A percentile compares a stretch with the other conserved stretches of the same genome.
Evolutionary conservation across 2,329 filamentous ascomycete species (phyloP).

Genomic region (Penicillium sp.): DNA sequence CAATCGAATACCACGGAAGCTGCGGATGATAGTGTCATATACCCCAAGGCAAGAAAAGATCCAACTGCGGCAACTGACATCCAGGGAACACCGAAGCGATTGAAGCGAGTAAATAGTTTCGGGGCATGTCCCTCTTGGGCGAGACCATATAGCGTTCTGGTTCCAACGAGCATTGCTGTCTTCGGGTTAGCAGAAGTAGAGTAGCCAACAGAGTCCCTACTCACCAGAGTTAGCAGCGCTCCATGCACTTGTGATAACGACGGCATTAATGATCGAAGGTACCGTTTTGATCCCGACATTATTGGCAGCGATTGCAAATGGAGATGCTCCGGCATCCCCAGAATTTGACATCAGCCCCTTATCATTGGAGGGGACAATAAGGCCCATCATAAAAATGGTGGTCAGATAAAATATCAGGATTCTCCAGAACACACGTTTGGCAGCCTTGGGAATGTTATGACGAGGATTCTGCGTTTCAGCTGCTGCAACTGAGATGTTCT

Average conservation of each 20-base stretch:
- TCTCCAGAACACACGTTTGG: slow-evolving; percentile 45
- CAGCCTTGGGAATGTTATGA: slow-evolving; percentile 45
- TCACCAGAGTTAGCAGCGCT: slow-evolving; percentile 33
- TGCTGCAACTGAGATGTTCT: slow-evolving; percentile 40
- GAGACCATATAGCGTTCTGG: slow-evolving; percentile 30
- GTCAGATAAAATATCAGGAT: slow-evolving; percentile 47
- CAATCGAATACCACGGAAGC: slow-evolving; percentile 55
- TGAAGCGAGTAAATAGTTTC: slow-evolving; percentile 24
- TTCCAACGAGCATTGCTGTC: slow-evolving; percentile 22
- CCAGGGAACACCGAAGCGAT: slow-evolving; percentile 46
- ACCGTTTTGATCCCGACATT: slow-evolving; percentile 29
- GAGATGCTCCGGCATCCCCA: slow-evolving; percentile 4
- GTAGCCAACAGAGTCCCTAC: background rate
- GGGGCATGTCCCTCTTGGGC: slow-evolving; percentile 31
- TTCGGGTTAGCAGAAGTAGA: background rate
- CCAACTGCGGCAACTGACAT: slow-evolving; percentile 42
- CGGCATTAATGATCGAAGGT: slow-evolving; percentile 5
- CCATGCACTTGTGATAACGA: slow-evolving; percentile 18
- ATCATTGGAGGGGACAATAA: slow-evolving; percentile 39
- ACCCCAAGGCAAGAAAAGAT: slow-evolving; percentile 52
- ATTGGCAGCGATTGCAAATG: slow-evolving; percentile 36
- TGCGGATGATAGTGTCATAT: slow-evolving; percentile 51
- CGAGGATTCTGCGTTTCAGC: slow-evolving; percentile 45
- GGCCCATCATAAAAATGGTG: slow-evolving; percentile 42
- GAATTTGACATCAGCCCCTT: slow-evolving; percentile 30